Conservation (phyloP, 768 basidiomycete species). For the Xerocomus potaroensis region DNA sequence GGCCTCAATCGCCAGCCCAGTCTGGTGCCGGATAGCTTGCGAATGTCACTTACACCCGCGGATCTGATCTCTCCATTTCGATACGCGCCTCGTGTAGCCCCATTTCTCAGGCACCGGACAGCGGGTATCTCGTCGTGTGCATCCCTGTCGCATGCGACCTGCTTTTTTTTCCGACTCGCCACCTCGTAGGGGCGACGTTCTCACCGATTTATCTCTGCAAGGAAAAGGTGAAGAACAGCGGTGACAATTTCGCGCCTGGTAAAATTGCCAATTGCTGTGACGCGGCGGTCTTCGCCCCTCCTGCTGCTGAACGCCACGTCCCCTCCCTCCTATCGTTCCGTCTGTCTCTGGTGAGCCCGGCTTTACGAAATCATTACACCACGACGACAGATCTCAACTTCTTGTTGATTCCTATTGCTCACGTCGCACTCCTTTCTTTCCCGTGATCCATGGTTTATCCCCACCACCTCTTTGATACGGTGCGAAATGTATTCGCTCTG, state of each 20-base stretch:
- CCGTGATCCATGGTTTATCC: slow-evolving; percentile 1
- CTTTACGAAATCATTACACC: slow-evolving; percentile 33
- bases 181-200: background rate
- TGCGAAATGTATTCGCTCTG: background rate
- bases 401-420: slow-evolving; percentile 8
- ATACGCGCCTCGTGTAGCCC: slow-evolving; percentile 25
- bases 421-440: slow-evolving; percentile 2
- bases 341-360: slow-evolving; percentile 18
- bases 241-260: slow-evolving; percentile 4
- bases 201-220: slow-evolving; percentile 3
- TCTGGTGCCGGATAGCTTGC: slow-evolving; percentile 18
- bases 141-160: background rate
- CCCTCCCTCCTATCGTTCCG: slow-evolving; percentile 15
- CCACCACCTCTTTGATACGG: slow-evolving; percentile 1
- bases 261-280: slow-evolving; percentile 17
- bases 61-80: slow-evolving; percentile 26
- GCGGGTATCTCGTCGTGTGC: slow-evolving; percentile 10
- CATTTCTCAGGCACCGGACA: background rate
- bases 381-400: slow-evolving; percentile 18
- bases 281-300: slow-evolving; percentile 8
- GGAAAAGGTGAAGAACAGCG: slow-evolving; percentile 2
- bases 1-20: slow-evolving; percentile 14
- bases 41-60: slow-evolving; percentile 28
- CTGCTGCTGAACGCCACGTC: slow-evolving; percentile 11
- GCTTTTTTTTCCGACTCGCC: too few relatives aligned